These are phyloP conservation scores for Clohesyomyces aquaticus DNA, from an alignment of 495 filamentous ascomycete species.

Conservation along the genomic window DNA sequence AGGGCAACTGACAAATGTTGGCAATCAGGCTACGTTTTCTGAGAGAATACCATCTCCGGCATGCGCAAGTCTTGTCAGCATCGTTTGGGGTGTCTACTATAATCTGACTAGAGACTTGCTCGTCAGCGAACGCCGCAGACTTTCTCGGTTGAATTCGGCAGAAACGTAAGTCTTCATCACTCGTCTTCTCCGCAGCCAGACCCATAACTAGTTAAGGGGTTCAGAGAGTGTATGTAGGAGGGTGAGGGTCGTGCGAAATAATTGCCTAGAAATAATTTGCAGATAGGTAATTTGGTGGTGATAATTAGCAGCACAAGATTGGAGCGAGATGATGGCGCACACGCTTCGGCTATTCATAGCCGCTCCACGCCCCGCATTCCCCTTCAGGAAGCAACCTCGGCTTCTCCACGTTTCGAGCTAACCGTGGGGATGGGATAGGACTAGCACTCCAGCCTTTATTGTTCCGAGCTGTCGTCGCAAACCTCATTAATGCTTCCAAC, in stretches of 20 bases:
- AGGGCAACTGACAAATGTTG: too few species aligned
- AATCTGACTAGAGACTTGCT: constrained; percentile 23
- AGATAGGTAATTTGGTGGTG: not conserved
- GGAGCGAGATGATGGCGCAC: too few species aligned
- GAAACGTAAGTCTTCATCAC: not conserved
- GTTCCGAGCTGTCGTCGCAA: constrained; percentile 6
- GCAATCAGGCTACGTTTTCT: too few species aligned
- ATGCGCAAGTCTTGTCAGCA: not conserved
- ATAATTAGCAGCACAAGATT: too few species aligned
- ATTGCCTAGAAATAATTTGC: not conserved
- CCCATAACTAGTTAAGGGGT: not conserved
- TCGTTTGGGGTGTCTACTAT: not conserved
- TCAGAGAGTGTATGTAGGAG: not conserved
- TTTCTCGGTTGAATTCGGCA: not conserved
- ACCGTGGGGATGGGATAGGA: not conserved
- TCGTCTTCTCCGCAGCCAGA: not conserved
- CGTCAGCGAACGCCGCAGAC: constrained; percentile 5
- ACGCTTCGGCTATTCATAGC: constrained; percentile 23
- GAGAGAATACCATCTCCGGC: too few species aligned
- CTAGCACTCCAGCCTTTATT: constrained; percentile 24
- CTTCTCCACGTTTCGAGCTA: constrained; percentile 18
- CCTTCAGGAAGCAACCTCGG: constrained; percentile 32
- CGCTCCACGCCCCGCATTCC: constrained; percentile 22
- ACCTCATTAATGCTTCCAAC: constrained; percentile 20
- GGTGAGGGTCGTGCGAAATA: not conserved